Evolutionary conservation across 1,139 yeast species (phyloP), one percentile per base, ranked within the genome.

Genomic region (Suhomyces bokatorum): DNA sequence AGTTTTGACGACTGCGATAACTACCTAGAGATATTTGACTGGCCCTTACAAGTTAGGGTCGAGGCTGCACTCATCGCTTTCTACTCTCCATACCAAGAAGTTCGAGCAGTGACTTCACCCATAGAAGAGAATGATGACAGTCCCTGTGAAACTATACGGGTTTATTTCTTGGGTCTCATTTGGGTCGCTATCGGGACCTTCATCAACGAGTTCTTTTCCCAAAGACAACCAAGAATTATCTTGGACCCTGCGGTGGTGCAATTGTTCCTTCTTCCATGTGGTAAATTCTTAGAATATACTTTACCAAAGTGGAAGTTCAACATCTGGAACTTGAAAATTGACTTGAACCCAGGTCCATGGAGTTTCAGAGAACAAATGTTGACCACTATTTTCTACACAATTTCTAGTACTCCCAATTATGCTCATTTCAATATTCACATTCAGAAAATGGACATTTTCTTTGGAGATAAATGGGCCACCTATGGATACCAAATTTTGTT

Each of bases 1-100:
- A 26, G 30, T 13, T 24, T 32, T 13, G 41, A 32, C 16, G 16
- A 32, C 6, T 14, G 7, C 13, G 13, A 15, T 2, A 32, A 16
- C 28, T 26, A 11, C 12, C 27, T 32, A 26, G 40, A 37, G 10
- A 22, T 49, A 15, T 7, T 27, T 7, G 56, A 56, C 39, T 56
- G 60, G 60, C 35, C 39, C 6, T 44, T 57, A 12, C 57, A 54
- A 40, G 49, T 47, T 9, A 48, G 53, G 15, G 27, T 50, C 13
- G 60, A 57, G 36, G 61, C 61, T 14, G 55, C 54, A 2, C 41
- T 81, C 40, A 63, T 77, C 43, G 68, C 75, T 39, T 81, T 67
- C 56, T 77, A 75, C 58, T 81, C 85, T 1, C 85, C 86, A 1
- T 83, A 83, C 58, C 79, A 83, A 3, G 87, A 82, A 58, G 85